phyloP scores from a whole-genome alignment of 495 filamentous ascomycete species.

The Usnea hakonensis region DNA sequence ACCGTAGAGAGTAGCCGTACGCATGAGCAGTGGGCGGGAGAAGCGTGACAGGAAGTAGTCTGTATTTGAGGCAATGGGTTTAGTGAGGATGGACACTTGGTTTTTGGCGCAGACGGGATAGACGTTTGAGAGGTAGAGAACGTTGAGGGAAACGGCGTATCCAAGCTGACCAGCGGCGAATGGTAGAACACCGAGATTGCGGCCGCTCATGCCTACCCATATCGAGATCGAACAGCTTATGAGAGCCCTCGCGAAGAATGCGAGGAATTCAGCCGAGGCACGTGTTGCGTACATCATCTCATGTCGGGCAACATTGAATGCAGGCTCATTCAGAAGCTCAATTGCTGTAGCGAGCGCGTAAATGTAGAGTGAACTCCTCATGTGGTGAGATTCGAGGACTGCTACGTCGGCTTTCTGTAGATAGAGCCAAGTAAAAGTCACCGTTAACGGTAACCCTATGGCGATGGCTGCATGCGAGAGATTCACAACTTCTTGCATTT shows the following conservation, averaged over 20 bases:
- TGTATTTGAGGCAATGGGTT: slow-evolving; percentile 34
- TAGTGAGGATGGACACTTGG: slow-evolving; percentile 52
- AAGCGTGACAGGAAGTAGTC: slow-evolving; percentile 56
- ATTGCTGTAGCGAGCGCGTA: slow-evolving; percentile 69
- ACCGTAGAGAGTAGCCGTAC: slow-evolving; percentile 72
- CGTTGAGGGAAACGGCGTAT: slow-evolving; percentile 60
- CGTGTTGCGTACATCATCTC: slow-evolving; percentile 70
- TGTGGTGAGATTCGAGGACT: slow-evolving; percentile 50
- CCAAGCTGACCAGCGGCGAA: slow-evolving; percentile 83
- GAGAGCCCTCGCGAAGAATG: slow-evolving; percentile 68
- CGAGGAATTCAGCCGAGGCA: slow-evolving; percentile 69
- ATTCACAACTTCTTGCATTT: slow-evolving; percentile 69
- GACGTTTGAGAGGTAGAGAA: slow-evolving; percentile 55
- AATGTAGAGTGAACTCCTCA: slow-evolving; percentile 53
- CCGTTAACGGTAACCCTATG: slow-evolving; percentile 58
- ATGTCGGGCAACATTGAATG: slow-evolving; percentile 75
- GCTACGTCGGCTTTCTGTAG: slow-evolving; percentile 46
- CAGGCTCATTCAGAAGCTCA: slow-evolving; percentile 77
- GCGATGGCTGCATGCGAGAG: slow-evolving; percentile 70
- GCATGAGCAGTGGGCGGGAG: slow-evolving; percentile 53
- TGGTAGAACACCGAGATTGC: slow-evolving; percentile 65
- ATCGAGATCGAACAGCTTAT: slow-evolving; percentile 58
- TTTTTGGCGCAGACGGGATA: slow-evolving; percentile 34
- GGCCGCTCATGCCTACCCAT: slow-evolving; percentile 41
- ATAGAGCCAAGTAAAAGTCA: slow-evolving; percentile 58